These are phyloP conservation scores for Sporopachydermia lactativora DNA, from an alignment of 805 yeast genomes.

Conservation along the genomic window DNA sequence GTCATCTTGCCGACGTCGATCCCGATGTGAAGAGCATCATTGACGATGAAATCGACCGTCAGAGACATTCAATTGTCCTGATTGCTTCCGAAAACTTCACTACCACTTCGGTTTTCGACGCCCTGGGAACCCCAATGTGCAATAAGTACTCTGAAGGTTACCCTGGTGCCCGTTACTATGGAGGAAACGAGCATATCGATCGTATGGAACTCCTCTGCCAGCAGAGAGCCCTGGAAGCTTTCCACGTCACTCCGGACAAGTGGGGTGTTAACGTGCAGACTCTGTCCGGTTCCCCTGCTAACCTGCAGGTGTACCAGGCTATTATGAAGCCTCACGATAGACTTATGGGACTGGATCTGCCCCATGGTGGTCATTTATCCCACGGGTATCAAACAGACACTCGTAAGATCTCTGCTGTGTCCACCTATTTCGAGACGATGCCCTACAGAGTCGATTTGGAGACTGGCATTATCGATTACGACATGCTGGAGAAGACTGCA, in stretches of 20 bases:
- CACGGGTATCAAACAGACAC: slow-evolving; percentile 96
- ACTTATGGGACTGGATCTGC: slow-evolving; percentile 94
- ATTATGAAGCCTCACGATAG: slow-evolving; percentile 92
- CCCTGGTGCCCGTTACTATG: slow-evolving; percentile 98
- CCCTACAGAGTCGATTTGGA: slow-evolving; percentile 88
- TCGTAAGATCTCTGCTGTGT: slow-evolving; percentile 87
- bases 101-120: slow-evolving; percentile 89
- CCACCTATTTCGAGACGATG: slow-evolving; percentile 96
- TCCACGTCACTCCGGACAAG: slow-evolving; percentile 57
- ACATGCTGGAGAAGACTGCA: slow-evolving; percentile 85
- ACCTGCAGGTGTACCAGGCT: slow-evolving; percentile 92
- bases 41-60: slow-evolving; percentile 76
- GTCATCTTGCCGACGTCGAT: slow-evolving; percentile 40
- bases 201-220: slow-evolving; percentile 88
- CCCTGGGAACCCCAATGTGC: slow-evolving; percentile 94
- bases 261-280: slow-evolving; percentile 99
- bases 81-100: slow-evolving; percentile 98
- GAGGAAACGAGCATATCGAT: slow-evolving; percentile 96
- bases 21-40: slow-evolving; percentile 68
- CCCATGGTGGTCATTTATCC: slow-evolving; percentile 97
- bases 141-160: slow-evolving; percentile 98
- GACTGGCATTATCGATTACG: slow-evolving; percentile 95
- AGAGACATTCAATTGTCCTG: slow-evolving; percentile 82
- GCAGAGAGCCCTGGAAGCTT: slow-evolving; percentile 86
- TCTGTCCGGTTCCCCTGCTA: slow-evolving; percentile 95